phyloP scores from a whole-genome alignment of 805 yeast genomes.

The Wickerhamiella kurtzmanii region DNA sequence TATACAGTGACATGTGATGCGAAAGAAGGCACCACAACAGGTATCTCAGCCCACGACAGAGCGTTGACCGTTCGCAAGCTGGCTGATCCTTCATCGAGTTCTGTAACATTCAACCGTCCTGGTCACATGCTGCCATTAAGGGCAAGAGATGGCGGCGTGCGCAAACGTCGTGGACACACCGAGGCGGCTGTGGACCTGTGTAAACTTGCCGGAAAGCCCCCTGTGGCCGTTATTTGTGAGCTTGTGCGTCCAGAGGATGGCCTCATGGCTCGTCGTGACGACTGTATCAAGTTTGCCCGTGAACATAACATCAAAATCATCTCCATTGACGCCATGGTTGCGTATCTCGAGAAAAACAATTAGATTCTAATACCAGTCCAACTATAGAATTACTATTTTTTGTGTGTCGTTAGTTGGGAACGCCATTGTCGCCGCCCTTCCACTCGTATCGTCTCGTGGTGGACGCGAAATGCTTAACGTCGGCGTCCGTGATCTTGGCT shows the following conservation, averaged over 20 bases:
- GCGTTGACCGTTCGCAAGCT: constrained; percentile 64
- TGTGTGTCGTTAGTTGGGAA: background rate
- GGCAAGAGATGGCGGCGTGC: constrained; percentile 75
- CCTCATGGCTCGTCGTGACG: constrained; percentile 83
- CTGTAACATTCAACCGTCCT: constrained; percentile 70
- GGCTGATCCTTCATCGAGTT: constrained; percentile 44
- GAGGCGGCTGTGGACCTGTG: constrained; percentile 93
- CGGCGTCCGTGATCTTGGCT: constrained; percentile 45
- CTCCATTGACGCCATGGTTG: constrained; percentile 61
- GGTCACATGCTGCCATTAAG: constrained; percentile 91
- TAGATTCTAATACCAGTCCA: background rate
- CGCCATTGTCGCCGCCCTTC: constrained; percentile 37
- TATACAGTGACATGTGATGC: constrained; percentile 87
- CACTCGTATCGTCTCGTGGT: constrained; percentile 56
- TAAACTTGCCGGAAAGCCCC: constrained; percentile 57
- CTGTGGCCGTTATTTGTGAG: constrained; percentile 90
- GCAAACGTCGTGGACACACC: constrained; percentile 83
- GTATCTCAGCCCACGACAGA: constrained; percentile 89
- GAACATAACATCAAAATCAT: constrained; percentile 53
- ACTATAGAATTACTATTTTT: too few relatives aligned
- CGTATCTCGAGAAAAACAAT: constrained; percentile 29
- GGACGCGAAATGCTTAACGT: constrained; percentile 53
- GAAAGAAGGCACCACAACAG: constrained; percentile 86
- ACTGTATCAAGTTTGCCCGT: constrained; percentile 60
- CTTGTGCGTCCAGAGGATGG: constrained; percentile 89